A percentile compares a stretch with the other conserved stretches of the same genome.
Evolutionary conservation across 2,329 filamentous ascomycete species (phyloP).

Genomic region (Arthrobotrys entomopaga): DNA sequence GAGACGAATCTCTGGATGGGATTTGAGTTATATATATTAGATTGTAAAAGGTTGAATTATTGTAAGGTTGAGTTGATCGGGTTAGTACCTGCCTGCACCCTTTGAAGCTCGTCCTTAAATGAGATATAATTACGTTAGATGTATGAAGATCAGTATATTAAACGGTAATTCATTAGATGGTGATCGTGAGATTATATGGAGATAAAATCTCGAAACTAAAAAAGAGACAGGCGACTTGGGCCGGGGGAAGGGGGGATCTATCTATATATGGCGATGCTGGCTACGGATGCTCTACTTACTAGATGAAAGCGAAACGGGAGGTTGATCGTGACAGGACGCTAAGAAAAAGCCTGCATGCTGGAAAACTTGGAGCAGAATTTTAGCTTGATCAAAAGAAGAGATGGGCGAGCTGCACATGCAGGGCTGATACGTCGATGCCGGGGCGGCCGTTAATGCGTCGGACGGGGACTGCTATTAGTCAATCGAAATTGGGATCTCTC

Average conservation of each 20-base stretch:
- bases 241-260: conserved; percentile 17
- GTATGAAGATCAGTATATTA: conserved; percentile 24
- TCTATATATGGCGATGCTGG: conserved; percentile 29
- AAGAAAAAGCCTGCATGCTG: conserved; percentile 11
- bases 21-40: conserved; percentile 1
- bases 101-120: conserved; percentile 16
- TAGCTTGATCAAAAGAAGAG: neutral
- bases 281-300: conserved; percentile 16
- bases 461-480: conserved; percentile 5
- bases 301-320: conserved; percentile 22
- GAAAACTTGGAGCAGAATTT: neutral
- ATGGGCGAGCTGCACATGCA: conserved; percentile 38
- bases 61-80: conserved; percentile 22
- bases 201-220: neutral
- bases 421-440: conserved; percentile 46
- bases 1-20: neutral
- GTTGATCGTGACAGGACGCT: neutral
- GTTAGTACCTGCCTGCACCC: conserved; percentile 43
- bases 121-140: conserved; percentile 7
- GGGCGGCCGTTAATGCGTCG: conserved; percentile 39
- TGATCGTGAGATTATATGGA: neutral
- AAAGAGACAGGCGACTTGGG: conserved; percentile 17
- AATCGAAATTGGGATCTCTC: neutral
- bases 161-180: neutral
- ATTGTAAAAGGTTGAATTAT: neutral